Evolutionary conservation across 208 protist genomes (phyloP), one percentile per base, ranked within the genome.

Genomic region (Tritrichomonas musculus): DNA sequence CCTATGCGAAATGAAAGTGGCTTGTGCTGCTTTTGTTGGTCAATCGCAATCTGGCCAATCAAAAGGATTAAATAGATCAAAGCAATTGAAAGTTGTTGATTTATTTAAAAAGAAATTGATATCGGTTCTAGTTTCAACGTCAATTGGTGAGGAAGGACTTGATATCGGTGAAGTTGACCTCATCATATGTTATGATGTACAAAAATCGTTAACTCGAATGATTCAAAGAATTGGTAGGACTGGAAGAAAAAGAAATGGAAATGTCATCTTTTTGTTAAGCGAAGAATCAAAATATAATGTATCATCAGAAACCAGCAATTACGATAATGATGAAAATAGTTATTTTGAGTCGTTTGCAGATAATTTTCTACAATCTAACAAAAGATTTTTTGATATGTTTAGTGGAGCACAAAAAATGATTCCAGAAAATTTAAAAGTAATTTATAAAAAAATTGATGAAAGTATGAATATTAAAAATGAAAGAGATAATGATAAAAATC

Each of bases 91-190:
- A 65, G 55, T 94, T 49, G 44, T 95, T 14, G 0, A 80, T 0
- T 11, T 65, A 72, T 96, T 96, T 82, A 39, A 64, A 50, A 14
- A 27, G n/a, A 94, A 94, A 30, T 36, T 30, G 25, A 75, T 66
- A 77, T 94, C 95, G 77, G 77, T 94, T 20, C 93, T 96, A 20
- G 94, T 96, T 9, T 47, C 93, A 20, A 96, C 94, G 20, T 94
- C 33, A 14, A 93, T 96, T 27, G 95, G 93, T 53, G 95, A 96
- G 92, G 95, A 96, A 92, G 95, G 95, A 2, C 75, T 96, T 0
- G 95, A 96, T 73, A 96, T 96, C 66, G 95, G 95, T 9, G 93
- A 95, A 82, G 95, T 96, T 5, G 95, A 96, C 92, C 93, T 96
- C 30, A 95, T 95, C 73, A 93, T 96, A 25, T 93, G 50, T 69